Evolutionary conservation across 1,284 basidiomycete genomes (phyloP).

Genomic region (Coniophora puteana): DNA sequence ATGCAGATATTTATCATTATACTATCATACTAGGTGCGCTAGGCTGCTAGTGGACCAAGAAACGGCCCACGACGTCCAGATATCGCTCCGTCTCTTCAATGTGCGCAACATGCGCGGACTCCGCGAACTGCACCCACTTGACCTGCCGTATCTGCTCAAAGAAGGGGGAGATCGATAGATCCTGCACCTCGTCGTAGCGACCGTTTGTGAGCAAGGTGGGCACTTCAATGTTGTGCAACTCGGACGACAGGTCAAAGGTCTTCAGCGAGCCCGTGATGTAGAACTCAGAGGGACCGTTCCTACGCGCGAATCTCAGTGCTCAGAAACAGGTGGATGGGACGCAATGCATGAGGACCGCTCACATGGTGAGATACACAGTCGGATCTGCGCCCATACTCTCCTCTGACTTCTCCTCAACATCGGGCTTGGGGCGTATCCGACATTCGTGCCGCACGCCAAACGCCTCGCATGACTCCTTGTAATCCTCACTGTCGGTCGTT

Average conservation of each 20-base stretch:
- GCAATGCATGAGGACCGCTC: constrained; percentile 10
- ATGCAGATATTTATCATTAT: too few species aligned
- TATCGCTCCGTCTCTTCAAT: constrained; percentile 44
- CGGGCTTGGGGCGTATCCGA: constrained; percentile 41
- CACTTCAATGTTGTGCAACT: constrained; percentile 40
- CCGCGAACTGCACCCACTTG: constrained; percentile 45
- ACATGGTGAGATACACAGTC: constrained; percentile 49
- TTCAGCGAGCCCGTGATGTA: constrained; percentile 44
- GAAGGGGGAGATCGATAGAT: constrained; percentile 39
- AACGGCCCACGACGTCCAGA: constrained; percentile 36
- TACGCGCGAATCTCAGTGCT: constrained; percentile 16
- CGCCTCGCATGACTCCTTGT: constrained; percentile 36
- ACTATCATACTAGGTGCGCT: too few species aligned
- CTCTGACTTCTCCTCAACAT: constrained; percentile 28
- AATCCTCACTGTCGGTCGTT: constrained; percentile 43
- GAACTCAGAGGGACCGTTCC: constrained; percentile 53
- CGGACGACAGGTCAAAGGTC: constrained; percentile 42
- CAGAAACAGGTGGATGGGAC: background rate
- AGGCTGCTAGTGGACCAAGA: constrained; percentile 24
- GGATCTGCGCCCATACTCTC: constrained; percentile 31
- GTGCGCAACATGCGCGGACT: constrained; percentile 42
- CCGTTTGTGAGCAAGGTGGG: constrained; percentile 53
- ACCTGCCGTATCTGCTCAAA: constrained; percentile 41
- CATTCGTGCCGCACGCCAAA: constrained; percentile 46
- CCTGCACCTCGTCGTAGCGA: constrained; percentile 46